Evolutionary conservation across 108 stramenopile species (phyloP).

Genomic region (Craspedostauros australis): DNA sequence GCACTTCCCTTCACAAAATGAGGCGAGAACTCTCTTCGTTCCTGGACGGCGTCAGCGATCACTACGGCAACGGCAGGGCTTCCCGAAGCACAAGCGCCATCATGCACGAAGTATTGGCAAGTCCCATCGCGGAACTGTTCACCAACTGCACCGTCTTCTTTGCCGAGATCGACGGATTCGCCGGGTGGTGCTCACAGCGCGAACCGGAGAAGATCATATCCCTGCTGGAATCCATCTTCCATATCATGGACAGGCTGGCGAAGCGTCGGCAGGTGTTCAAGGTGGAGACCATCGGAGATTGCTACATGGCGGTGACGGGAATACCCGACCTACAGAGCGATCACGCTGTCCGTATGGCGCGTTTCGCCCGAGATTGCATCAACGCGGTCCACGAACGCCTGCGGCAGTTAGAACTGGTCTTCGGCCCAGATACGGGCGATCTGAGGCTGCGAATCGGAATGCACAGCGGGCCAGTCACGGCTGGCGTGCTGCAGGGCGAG

Average conservation of each 20-base stretch:
- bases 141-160: too few relatives aligned
- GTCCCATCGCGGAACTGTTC: too few relatives aligned
- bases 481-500: constrained; percentile 17
- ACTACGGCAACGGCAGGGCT: too few relatives aligned
- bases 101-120: too few relatives aligned
- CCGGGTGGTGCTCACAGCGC: constrained; percentile 24
- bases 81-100: too few relatives aligned
- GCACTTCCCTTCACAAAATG: too few relatives aligned
- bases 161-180: too few relatives aligned
- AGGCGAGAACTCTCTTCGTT: too few relatives aligned
- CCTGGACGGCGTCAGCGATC: too few relatives aligned
- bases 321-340: not conserved
- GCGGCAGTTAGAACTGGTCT: constrained; percentile 8
- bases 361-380: constrained; percentile 6
- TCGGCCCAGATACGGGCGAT: constrained; percentile 26
- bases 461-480: constrained; percentile 17
- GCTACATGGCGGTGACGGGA: constrained; percentile 9
- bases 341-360: constrained; percentile 12
- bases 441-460: constrained; percentile 14
- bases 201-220: constrained; percentile 23
- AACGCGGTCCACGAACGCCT: constrained; percentile 1
- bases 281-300: constrained; percentile 15
- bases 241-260: constrained; percentile 14
- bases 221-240: constrained; percentile 23
- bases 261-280: constrained; percentile 21